A percentile compares a stretch with the other conserved stretches of the same genome.
These are phyloP conservation scores for Penicillium sp. DNA, from an alignment of 2,329 filamentous ascomycete species.

Conservation along the genomic window DNA sequence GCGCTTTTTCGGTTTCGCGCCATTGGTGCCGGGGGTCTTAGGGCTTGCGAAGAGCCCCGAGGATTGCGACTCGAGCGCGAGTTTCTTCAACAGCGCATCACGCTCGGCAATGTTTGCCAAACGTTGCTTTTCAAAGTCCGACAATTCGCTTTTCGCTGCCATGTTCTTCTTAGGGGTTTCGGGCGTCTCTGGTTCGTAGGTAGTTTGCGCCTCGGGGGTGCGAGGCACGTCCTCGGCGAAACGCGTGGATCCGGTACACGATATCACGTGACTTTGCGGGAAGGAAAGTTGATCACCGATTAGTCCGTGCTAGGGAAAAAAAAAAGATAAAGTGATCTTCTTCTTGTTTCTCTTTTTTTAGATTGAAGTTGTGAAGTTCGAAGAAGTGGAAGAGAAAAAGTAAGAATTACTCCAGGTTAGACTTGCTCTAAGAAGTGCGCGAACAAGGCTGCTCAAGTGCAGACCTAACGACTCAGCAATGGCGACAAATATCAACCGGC, in stretches of 20 bases:
- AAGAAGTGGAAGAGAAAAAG: not conserved
- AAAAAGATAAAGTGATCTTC: not conserved
- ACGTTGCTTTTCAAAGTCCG: slow-evolving; percentile 81
- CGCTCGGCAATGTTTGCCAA: slow-evolving; percentile 86
- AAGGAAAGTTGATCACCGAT: slow-evolving; percentile 10
- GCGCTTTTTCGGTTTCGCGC: slow-evolving; percentile 51
- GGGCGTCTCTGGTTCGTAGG: not conserved
- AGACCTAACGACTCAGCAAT: slow-evolving; percentile 20
- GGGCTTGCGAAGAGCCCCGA: slow-evolving; percentile 64
- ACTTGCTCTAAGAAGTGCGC: not conserved
- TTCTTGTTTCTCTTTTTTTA: not conserved
- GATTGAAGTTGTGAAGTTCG: not conserved
- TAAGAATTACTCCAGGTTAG: not conserved
- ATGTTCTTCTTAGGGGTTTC: not conserved
- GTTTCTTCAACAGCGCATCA: slow-evolving; percentile 75
- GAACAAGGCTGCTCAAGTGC: not conserved
- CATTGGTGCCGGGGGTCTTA: slow-evolving; percentile 49
- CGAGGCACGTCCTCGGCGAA: not conserved
- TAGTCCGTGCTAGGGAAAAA: not conserved
- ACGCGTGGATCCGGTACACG: slow-evolving; percentile 18
- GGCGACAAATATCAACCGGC: slow-evolving; percentile 33
- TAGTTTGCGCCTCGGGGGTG: not conserved
- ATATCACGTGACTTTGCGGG: slow-evolving; percentile 19
- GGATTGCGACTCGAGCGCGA: slow-evolving; percentile 66
- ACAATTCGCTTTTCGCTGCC: slow-evolving; percentile 55